Conservation (phyloP, 2,329 filamentous ascomycete genomes). For the Aspergillus aculeatus region DNA sequence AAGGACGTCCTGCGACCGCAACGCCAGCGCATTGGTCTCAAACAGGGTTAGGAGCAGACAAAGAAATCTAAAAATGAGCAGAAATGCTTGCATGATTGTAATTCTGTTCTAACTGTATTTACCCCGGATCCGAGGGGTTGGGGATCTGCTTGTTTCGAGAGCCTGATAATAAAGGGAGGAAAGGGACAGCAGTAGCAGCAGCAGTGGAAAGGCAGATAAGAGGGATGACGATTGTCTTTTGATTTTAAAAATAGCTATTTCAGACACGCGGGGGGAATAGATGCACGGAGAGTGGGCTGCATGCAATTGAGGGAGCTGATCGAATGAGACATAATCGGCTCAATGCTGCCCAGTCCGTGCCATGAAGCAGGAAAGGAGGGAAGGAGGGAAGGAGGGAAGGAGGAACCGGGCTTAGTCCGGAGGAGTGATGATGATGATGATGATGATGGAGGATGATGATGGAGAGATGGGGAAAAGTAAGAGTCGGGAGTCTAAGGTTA, state of each 20-base stretch:
- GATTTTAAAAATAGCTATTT: slow-evolving; percentile 4
- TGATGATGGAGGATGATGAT: not conserved
- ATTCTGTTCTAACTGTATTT: slow-evolving; percentile 6
- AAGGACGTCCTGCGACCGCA: slow-evolving; percentile 28
- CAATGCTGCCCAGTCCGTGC: slow-evolving; percentile 1
- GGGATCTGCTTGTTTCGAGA: not conserved
- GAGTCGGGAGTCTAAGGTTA: too few species aligned
- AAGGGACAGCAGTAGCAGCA: not conserved
- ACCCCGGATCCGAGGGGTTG: not conserved
- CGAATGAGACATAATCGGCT: slow-evolving; percentile 5
- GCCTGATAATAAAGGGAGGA: not conserved
- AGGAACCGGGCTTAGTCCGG: not conserved
- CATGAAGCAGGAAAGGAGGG: not conserved
- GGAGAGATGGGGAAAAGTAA: not conserved
- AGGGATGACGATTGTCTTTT: not conserved
- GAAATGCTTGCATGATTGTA: slow-evolving; percentile 9
- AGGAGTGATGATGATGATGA: not conserved
- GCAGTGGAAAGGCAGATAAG: not conserved
- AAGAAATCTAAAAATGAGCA: slow-evolving; percentile 23
- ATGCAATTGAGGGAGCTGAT: not conserved
- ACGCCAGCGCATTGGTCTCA: slow-evolving; percentile 31
- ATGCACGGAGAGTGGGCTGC: not conserved
- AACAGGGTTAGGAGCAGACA: slow-evolving; percentile 22
- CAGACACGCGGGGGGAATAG: not conserved
- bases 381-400: not conserved